Base-by-base conservation (phyloP, 495 filamentous ascomycete species). In the Filosporella fistucella region DNA sequence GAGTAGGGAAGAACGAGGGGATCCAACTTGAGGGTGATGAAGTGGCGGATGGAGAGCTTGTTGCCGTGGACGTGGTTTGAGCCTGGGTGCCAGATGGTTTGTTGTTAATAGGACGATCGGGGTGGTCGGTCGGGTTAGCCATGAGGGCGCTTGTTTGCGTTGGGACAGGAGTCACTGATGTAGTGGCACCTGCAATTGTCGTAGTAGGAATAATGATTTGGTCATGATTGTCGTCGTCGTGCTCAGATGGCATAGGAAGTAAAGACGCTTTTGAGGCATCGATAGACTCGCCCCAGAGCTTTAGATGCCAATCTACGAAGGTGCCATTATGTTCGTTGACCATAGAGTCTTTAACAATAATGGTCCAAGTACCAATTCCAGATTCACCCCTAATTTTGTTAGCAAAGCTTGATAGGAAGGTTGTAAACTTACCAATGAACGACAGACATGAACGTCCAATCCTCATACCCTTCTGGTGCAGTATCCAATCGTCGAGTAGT, bases 371-470 rank as follows among this genome's bases (percentile, higher is more conserved):
- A 16, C 93, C 93, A 48, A 88, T 63, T 35, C 90, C 89, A 37
- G 80, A 77, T 69, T 97, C 93, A 40, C 91, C 94, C 89, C 88
- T 93, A 47, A 20, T 45, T 42, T n/a, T 37, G 33, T 60, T 56
- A 63, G 55, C 29, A 14, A 9, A 21, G 11, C 3, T 17, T 47
- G 2, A 33, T 14, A 28, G 11, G 20, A 12, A 12, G 47, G 20
- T 9, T 13, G n/a, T n/a, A 11, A 16, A 65, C 83, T 66, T 76
- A 93, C 89, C 89, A 98, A 63, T 98, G 94, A 57, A 82, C 89
- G 39, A 98, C 94, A 48, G 81, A 89, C 93, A 97, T 97, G 54
- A 98, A 98, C 1, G 93, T 96, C 93, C 93, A 98, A 68, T 98
- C 89, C 29, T 81, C 71, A 59, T 97, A 98, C n/a, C 93, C 93